Base-by-base conservation (phyloP, 352 stramenopile genomes). In the Globisporangium cederbergense region DNA sequence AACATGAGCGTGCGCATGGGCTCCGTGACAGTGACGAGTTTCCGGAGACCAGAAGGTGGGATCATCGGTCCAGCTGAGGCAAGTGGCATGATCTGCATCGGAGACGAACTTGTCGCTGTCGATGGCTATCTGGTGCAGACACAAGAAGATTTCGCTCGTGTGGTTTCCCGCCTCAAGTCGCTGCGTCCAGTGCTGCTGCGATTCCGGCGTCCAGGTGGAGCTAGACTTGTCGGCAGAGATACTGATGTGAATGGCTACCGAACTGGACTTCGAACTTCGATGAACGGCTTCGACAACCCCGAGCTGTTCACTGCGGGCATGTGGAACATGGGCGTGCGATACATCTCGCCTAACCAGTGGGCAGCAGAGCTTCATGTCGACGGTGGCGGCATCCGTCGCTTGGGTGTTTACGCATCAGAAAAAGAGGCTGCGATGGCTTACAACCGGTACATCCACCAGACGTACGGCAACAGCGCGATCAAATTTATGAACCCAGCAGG, bases 1-100 rank as follows among this genome's bases (percentile, higher is more conserved):
- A 96, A 96, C 69, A 96, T 96, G 88, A 94, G 86, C 62, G 83
- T 96, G 60, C 81, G 87, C 13, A 69, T 84, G 60, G 85, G 86
- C 10, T 91, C 83, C 8, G 85, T 96, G 46, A 87, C 78, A 0
- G 86, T 96, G 30, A 92, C 86, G 30, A 91, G 87, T 46, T 96
- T 96, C 60, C 82, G 87, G 5, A 84, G 86, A 4, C 87, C 87
- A 3, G 81, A 90, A n/a, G 67, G 75, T 13, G 73, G 73, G 22
- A 76, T 94, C 62, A 85, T 96, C 34, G 87, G 87, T 32, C 87
- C 87, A 18, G 87, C 85, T 7, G 87, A 96, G 72, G 85, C 85
- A 11, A 90, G 85, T 40, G 85, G 85, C 7, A 83, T 93, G 73
- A 93, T 96, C 62, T 66, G 76, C 40, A 69, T 90, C 25, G 82